Conservation (phyloP, 345 rosid genomes). For the Eucalyptus brandiana region DNA sequence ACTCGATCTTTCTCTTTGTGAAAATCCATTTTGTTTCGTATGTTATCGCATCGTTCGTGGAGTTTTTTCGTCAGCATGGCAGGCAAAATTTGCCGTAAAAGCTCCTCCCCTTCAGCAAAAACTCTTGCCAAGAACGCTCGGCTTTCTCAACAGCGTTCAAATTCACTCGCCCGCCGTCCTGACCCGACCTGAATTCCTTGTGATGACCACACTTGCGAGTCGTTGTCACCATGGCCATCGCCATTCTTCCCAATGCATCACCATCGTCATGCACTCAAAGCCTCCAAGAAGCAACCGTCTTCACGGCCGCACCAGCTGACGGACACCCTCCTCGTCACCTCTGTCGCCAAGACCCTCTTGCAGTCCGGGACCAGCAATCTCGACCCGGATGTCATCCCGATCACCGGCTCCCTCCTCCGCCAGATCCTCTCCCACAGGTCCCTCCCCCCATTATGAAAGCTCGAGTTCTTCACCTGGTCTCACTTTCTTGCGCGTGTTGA, state of each 20-base stretch:
- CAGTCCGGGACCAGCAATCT: slow-evolving; percentile 54
- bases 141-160: not conserved
- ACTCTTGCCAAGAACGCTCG: not conserved
- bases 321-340: slow-evolving; percentile 38
- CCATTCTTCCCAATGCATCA: not conserved
- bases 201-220: not conserved
- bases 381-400: slow-evolving; percentile 37
- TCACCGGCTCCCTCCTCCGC: slow-evolving; percentile 43
- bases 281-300: not conserved
- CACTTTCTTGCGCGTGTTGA: no score
- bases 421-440: slow-evolving; percentile 11
- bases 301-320: not conserved
- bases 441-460: no score
- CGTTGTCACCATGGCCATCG: not conserved
- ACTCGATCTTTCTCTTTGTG: not conserved
- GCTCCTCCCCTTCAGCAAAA: not conserved
- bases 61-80: not conserved
- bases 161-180: not conserved
- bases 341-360: slow-evolving; percentile 44
- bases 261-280: not conserved
- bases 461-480: no score
- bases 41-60: not conserved
- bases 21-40: not conserved
- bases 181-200: not conserved
- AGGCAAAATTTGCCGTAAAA: not conserved